Conservation (phyloP, 1,284 basidiomycete genomes). For the Ustilago esculenta region DNA sequence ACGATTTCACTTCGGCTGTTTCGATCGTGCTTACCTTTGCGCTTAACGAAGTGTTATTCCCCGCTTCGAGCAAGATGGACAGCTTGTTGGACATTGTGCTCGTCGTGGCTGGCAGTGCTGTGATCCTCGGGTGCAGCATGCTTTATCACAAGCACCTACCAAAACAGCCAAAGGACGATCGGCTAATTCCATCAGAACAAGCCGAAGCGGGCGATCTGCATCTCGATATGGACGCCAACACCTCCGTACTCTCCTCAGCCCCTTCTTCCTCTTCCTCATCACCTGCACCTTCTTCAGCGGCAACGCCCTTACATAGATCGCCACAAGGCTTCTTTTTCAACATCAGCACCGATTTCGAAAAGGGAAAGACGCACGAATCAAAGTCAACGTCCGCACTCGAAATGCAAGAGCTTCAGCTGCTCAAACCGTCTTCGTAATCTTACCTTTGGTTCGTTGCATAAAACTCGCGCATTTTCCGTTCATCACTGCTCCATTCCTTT, state of each 20-base stretch:
- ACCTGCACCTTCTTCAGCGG: constrained; percentile 3
- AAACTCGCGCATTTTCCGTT: too few species aligned
- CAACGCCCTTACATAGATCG: constrained; percentile 4
- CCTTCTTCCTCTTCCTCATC: constrained; percentile 5
- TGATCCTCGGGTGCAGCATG: constrained; percentile 16
- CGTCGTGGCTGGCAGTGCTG: constrained; percentile 8
- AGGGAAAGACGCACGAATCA: background rate
- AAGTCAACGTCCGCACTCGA: background rate
- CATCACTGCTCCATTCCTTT: too few species aligned
- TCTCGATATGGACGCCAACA: constrained; percentile 2
- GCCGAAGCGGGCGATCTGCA: background rate
- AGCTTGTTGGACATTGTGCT: constrained; percentile 3
- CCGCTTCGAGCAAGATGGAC: constrained; percentile 6
- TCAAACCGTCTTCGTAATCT: too few species aligned
- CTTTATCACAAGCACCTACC: constrained; percentile 9
- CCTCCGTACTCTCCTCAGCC: background rate
- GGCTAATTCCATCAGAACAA: background rate
- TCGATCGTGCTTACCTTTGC: constrained; percentile 23
- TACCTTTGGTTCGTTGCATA: too few species aligned
- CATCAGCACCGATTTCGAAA: constrained; percentile 3
- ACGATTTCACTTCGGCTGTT: constrained; percentile 17
- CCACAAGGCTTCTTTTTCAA: constrained; percentile 9
- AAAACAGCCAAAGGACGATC: background rate
- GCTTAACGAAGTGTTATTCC: constrained; percentile 18
- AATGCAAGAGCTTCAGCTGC: constrained; percentile 3